A percentile compares a stretch with the other conserved stretches of the same genome.
phyloP scores from a whole-genome alignment of 768 basidiomycete genomes.

The Tulasnella sp. region DNA sequence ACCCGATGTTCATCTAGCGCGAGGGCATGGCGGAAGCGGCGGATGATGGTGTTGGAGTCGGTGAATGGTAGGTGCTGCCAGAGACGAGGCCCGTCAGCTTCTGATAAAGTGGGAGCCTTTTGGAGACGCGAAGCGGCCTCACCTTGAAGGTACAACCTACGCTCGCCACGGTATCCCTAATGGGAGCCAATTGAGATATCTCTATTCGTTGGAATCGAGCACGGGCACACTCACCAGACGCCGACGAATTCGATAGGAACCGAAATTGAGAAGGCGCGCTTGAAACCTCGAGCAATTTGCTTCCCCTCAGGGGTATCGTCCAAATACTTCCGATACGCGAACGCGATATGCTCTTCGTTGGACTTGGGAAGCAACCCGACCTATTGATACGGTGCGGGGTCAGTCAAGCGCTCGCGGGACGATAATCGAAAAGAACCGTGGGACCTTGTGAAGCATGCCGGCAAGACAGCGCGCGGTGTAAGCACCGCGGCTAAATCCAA shows the following conservation, averaged over 20 bases:
- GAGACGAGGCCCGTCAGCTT: background rate
- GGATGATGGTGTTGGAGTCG: slow-evolving; percentile 28
- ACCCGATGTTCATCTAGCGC: slow-evolving; percentile 27
- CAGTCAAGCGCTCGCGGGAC: too few relatives aligned
- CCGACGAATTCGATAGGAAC: slow-evolving; percentile 32
- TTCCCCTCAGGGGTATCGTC: slow-evolving; percentile 19
- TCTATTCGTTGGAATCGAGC: background rate
- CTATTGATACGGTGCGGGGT: background rate
- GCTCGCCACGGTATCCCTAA: slow-evolving; percentile 31
- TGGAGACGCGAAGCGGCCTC: background rate
- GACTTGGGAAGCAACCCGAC: slow-evolving; percentile 20
- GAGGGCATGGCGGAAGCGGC: slow-evolving; percentile 31
- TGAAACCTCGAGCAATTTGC: slow-evolving; percentile 29
- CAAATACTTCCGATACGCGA: slow-evolving; percentile 20
- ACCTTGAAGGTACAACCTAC: slow-evolving; percentile 28
- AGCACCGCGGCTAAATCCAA: slow-evolving; percentile 29
- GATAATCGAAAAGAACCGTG: background rate
- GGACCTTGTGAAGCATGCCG: slow-evolving; percentile 27
- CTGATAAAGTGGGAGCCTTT: background rate
- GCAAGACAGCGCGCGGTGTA: slow-evolving; percentile 29
- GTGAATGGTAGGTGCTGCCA: slow-evolving; percentile 32
- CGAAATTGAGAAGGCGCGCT: slow-evolving; percentile 29
- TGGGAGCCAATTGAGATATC: background rate
- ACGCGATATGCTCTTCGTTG: slow-evolving; percentile 19
- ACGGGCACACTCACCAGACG: slow-evolving; percentile 24